These are phyloP conservation scores for Calonectria fujianensis DNA, from an alignment of 2,329 filamentous ascomycete genomes.

Conservation along the genomic window DNA sequence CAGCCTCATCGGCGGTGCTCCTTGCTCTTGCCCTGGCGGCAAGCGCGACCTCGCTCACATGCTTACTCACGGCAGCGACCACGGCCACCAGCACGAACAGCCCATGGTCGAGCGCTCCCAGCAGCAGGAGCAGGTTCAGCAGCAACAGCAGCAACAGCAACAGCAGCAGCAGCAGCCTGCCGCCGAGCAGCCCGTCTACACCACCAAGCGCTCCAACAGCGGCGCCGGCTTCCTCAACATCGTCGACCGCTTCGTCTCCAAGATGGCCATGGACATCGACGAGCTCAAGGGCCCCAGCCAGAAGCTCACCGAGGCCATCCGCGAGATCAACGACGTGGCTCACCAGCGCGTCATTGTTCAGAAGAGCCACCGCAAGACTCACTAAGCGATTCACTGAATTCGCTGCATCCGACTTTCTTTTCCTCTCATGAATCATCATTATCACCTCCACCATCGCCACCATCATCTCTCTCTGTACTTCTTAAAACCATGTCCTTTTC, in stretches of 20 bases:
- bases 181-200: constrained; percentile 10
- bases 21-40: neutral
- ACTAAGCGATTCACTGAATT: neutral
- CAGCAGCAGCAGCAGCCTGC: neutral
- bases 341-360: constrained; percentile 2
- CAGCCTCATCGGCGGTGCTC: neutral
- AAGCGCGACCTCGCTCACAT: constrained; percentile 16
- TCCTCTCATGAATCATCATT: neutral
- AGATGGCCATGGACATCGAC: constrained; percentile 6
- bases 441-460: neutral
- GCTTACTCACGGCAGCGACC: neutral
- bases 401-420: neutral
- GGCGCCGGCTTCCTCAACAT: neutral
- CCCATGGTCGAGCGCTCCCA: neutral
- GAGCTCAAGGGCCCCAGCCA: constrained; percentile 23
- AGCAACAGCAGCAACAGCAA: neutral
- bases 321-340: constrained; percentile 18
- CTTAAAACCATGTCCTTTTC: neutral
- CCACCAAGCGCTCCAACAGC: neutral
- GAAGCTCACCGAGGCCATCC: constrained; percentile 20
- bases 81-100: neutral
- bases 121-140: neutral
- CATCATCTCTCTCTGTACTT: neutral
- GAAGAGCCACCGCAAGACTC: constrained; percentile 21
- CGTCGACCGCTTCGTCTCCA: constrained; percentile 19